A percentile compares a stretch with the other conserved stretches of the same genome.
Conservation (phyloP, 2,329 filamentous ascomycete species). For the Botrytis paeoniae region DNA sequence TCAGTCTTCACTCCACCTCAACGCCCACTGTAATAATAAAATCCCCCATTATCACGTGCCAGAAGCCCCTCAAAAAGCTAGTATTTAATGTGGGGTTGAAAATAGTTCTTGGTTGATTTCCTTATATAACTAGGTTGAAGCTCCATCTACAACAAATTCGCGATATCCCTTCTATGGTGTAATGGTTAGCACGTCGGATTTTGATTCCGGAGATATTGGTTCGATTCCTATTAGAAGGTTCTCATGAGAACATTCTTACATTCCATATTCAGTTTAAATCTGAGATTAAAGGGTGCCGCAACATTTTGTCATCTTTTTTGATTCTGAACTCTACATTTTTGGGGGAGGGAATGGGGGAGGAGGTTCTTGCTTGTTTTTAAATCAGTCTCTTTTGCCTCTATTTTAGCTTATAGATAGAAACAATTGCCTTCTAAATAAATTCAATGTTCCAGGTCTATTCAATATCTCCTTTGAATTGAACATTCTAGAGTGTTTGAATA, state of each 20-base stretch:
- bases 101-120: rapidly evolving
- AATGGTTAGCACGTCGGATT: slow-evolving; percentile 21
- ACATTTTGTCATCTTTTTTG: background rate
- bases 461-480: background rate
- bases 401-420: background rate
- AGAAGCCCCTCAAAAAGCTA: background rate
- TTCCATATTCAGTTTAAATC: slow-evolving; percentile 5
- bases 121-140: rapidly evolving
- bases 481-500: background rate
- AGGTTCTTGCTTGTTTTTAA: background rate
- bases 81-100: background rate
- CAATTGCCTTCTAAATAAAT: background rate
- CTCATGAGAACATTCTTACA: slow-evolving; percentile 2
- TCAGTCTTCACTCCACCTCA: background rate
- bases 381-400: background rate
- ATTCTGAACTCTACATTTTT: no score
- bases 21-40: background rate
- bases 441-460: background rate
- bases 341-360: no score
- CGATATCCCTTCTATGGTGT: slow-evolving; percentile 17
- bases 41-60: background rate
- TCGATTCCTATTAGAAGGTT: slow-evolving; percentile 23
- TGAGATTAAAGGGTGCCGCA: background rate
- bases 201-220: slow-evolving; percentile 23
- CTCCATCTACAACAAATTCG: rapidly evolving